Evolutionary conservation across 208 protist species (phyloP).

Genomic region (Leishmania guyanensis): DNA sequence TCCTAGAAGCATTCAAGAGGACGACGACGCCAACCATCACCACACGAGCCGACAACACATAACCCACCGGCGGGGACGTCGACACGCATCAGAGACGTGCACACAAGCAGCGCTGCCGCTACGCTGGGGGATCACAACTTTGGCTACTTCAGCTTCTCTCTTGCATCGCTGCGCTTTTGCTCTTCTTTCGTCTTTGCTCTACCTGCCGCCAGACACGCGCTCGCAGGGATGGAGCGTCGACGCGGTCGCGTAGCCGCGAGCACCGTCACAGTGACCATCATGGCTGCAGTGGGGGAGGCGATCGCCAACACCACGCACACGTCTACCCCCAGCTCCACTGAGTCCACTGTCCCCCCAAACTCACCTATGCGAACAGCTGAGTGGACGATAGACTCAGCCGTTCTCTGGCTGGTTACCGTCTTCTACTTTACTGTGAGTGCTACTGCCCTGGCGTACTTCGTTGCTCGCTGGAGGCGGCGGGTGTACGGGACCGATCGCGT

Average conservation of each 20-base stretch:
- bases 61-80: background rate
- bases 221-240: background rate
- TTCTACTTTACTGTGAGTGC: conserved; percentile 23
- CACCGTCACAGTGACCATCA: background rate
- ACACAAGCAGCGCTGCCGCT: background rate
- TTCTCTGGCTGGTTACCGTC: conserved; percentile 18
- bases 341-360: background rate
- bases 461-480: conserved; percentile 21
- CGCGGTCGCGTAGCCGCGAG: background rate
- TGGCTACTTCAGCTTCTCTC: background rate
- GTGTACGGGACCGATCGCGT: conserved; percentile 14
- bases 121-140: background rate
- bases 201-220: background rate
- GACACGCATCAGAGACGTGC: background rate
- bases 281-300: background rate
- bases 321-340: background rate
- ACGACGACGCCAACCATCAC: background rate
- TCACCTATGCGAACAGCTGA: background rate
- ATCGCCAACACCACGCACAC: conserved; percentile 5
- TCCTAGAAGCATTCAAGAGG: background rate
- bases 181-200: background rate
- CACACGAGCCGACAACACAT: background rate
- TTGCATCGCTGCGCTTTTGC: background rate
- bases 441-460: conserved; percentile 19
- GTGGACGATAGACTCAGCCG: conserved; percentile 20